Evolutionary conservation across 1,139 yeast genomes (phyloP), one percentile per base, ranked within the genome.

Genomic region (Oligophagozyma castellii): DNA sequence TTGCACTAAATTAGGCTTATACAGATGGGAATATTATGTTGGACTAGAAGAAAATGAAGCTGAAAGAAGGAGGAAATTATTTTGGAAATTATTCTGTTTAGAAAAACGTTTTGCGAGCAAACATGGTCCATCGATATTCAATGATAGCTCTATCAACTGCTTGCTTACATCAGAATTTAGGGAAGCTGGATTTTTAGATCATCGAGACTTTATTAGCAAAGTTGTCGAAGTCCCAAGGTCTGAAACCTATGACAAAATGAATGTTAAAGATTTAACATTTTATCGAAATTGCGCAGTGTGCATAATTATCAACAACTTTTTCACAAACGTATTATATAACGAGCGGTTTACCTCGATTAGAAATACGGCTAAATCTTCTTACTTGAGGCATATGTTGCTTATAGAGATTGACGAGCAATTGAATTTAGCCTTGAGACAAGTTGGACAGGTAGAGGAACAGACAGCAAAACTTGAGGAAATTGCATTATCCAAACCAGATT

Each of bases 21-120:
- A 44, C 10, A 40, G 52, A 13, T 52, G 56, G 56, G 57, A 52
- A 27, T 46, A 33, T 29, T 50, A 49, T 29, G 46, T 50, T n/a
- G 55, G 53, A 4, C 29, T 49, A 26, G 48, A 46, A 28, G 55
- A 51, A 30, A 36, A 30, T 4, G 29, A 36, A 5, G 55, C 56
- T 6, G 55, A 51, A 30, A 39, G 42, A 24, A 42, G 51, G 29
- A 39, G 56, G 31, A 30, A 19, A 5, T 24, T 42, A 5, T 51
- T 51, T 49, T 51, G 56, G 56, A 39, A 38, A 20, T 30, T 47
- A 16, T 50, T 44, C 29, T 29, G 33, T 24, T 37, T 34, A 14
- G 49, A 45, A 28, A 44, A 44, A 23, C 22, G 28, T 4, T 31
- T 26, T 5, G 24, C 34, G 3, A 24, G 35, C n/a, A 31, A 35